Base-by-base conservation (phyloP, 148 eudicot species). In the Linanthus parryae region DNA sequence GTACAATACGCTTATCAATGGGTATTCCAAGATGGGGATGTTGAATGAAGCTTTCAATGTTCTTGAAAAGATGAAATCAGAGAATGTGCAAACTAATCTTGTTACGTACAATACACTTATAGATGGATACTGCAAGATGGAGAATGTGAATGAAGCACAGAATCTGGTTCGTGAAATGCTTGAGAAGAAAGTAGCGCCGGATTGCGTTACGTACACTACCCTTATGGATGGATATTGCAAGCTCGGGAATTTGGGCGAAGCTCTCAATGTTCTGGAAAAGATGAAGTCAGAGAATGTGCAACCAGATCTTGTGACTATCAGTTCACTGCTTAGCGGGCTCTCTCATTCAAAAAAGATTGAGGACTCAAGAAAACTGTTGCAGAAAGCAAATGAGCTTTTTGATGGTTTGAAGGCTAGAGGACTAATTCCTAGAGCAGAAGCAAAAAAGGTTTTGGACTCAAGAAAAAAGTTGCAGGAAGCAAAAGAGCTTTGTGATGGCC, bases 171-270 rank as follows among this genome's bases (percentile, higher is more conserved):
- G 78, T 77, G 83, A 85, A 76, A 85, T 89, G 97, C 5, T 26
- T 10, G 34, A 50, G 62, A 67, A 65, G 48, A 70, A 44, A 11
- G 69, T 89, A 64, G 57, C 34, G 0, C 75, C 81, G 3, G 78
- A 57, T 70, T 60, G 41, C 43, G 85, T 85, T 38, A 78, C 85
- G 5, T 89, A 66, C 55, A 89, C 85, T 59, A 82, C 79, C 1
- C 52, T 89, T 44, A 89, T 85, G 59, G 95, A 82, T 80, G 95
- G 97, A 62, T 85, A 66, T 46, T 85, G 91, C 73, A 89, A 89
- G 59, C 69, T 19, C 16, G 91, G 95, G 39, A 33, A 73, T 58
- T 54, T 89, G 64, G 83, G 71, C 30, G 80, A 66, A 55, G 97
- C 88, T 10, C 76, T 75, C 50, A 52, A 15, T 18, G 18, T 89